Evolutionary conservation across 306 rosid genomes (phyloP), one percentile per base, ranked within the genome.

Genomic region (Canavalia gladiata): DNA sequence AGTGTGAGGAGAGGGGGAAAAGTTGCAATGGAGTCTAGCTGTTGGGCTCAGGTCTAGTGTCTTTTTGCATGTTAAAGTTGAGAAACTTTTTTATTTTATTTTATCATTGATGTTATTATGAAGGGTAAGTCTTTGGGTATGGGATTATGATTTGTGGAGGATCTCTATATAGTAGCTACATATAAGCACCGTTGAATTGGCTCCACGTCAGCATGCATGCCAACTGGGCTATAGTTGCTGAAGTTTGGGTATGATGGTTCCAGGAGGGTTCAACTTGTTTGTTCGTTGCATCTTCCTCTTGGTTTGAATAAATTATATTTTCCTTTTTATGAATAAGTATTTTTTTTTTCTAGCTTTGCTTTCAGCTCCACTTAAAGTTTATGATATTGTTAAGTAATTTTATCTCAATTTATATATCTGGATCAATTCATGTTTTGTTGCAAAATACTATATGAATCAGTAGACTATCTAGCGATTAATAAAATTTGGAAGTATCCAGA

Each of bases 231-330:
- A 62, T 33, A 25, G 70, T 51, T 34, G 28, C 7, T 71, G 42
- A 62, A n/a, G 57, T 73, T 80, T 71, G 76, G 71, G 83, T 65
- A 46, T 79, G 18, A 68, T 76, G 82, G 72, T 63, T 71, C 60
- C 69, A 5, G 10, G 42, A 81, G 71, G 65, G 69, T 49, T 37
- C 78, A 7, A 63, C 56, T 83, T 70, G 84, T 79, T 78, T 79
- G 86, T 67, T 82, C 70, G 67, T 84, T 75, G 30, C 60, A 59
- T 77, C 86, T 87, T 74, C 66, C 69, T 82, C 80, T 68, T 68
- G 78, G 73, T 74, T 81, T 89, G 82, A 91, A 88, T 90, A 85
- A 83, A 85, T 55, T 58, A 75, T 56, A 56, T 69, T 75, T 52
- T 8, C 68, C 71, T 65, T 57, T 63, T 37, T 37, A 1, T 39